Percentiles rank a stretch among this genome's conserved stretches.
Conservation (phyloP, 2,329 filamentous ascomycete species). For the Daldinia sp. region DNA sequence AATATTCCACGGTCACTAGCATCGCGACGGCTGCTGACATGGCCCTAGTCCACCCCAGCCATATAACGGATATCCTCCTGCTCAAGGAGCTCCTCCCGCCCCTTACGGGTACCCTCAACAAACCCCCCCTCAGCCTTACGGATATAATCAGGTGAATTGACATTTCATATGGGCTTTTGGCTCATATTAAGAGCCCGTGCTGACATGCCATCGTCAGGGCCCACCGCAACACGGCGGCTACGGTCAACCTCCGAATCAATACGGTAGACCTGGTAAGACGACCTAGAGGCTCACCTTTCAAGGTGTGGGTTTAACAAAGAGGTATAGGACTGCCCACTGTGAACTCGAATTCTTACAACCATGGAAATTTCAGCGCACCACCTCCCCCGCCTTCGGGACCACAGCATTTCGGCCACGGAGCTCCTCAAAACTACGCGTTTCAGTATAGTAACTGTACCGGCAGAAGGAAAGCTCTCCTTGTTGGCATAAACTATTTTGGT, state of each 20-base stretch:
- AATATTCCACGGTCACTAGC: slow-evolving; percentile 4
- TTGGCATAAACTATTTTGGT: slow-evolving; percentile 96
- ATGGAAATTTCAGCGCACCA: slow-evolving; percentile 66
- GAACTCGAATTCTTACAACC: slow-evolving; percentile 62
- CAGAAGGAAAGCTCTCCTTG: slow-evolving; percentile 84
- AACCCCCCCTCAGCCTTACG: slow-evolving; percentile 58
- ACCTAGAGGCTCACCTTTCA: slow-evolving; percentile 11
- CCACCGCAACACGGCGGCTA: slow-evolving; percentile 55
- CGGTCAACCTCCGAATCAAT: slow-evolving; percentile 53
- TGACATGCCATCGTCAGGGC: slow-evolving; percentile 44
- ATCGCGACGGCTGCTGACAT: slow-evolving; percentile 32
- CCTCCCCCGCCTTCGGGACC: slow-evolving; percentile 71
- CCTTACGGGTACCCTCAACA: slow-evolving; percentile 55
- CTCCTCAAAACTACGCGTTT: slow-evolving; percentile 81
- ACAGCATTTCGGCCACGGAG: slow-evolving; percentile 81
- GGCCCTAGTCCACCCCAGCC: slow-evolving; percentile 51
- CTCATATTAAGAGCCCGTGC: slow-evolving; percentile 18
- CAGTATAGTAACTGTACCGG: slow-evolving; percentile 94
- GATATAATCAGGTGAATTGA: slow-evolving; percentile 52
- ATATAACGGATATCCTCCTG: slow-evolving; percentile 60
- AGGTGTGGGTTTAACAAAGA: slow-evolving; percentile 18
- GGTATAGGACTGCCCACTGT: slow-evolving; percentile 51
- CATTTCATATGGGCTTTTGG: slow-evolving; percentile 2
- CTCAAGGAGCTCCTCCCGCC: slow-evolving; percentile 47
- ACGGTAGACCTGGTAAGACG: slow-evolving; percentile 59